Evolutionary conservation across 352 stramenopile species (phyloP).

Genomic region (Thalassiosira mediterranea): DNA sequence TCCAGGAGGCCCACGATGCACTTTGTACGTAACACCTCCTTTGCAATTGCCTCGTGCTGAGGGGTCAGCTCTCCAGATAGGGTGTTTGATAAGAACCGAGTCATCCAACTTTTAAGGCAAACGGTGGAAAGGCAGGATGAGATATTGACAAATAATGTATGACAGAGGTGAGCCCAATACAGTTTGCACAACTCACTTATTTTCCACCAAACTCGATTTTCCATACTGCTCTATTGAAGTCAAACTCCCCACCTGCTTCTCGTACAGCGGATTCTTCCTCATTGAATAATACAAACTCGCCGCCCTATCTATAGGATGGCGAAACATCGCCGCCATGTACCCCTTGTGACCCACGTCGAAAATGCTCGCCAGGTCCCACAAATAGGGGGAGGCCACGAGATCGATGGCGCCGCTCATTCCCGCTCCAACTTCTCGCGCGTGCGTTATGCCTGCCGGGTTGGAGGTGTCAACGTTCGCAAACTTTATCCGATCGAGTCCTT

Average conservation of each 20-base stretch:
- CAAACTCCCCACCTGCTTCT: conserved; percentile 12
- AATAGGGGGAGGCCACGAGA: conserved; percentile 42
- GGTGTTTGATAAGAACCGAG: conserved; percentile 53
- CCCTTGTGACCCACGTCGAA: conserved; percentile 52
- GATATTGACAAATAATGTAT: no score
- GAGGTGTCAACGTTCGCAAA: conserved; percentile 58
- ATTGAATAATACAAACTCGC: conserved; percentile 48
- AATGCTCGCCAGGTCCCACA: conserved; percentile 42
- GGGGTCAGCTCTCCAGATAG: conserved; percentile 34
- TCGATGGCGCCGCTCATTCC: conserved; percentile 19
- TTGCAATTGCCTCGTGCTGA: conserved; percentile 51
- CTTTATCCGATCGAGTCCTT: conserved; percentile 38
- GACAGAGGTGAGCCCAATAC: no score
- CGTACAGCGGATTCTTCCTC: conserved; percentile 34
- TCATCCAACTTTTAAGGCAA: no score
- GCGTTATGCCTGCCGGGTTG: conserved; percentile 30
- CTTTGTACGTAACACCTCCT: conserved; percentile 54
- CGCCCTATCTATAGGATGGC: conserved; percentile 58
- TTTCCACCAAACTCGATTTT: conserved; percentile 45
- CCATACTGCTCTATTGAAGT: conserved; percentile 52
- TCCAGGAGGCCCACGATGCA: conserved; percentile 44
- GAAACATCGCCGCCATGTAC: conserved; percentile 46
- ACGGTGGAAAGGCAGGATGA: no score
- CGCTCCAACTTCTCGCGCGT: conserved; percentile 31
- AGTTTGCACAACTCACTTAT: no score